These are phyloP conservation scores for Setaria italica DNA, from an alignment of 202 grass and related monocot species.

Conservation along the genomic window DNA sequence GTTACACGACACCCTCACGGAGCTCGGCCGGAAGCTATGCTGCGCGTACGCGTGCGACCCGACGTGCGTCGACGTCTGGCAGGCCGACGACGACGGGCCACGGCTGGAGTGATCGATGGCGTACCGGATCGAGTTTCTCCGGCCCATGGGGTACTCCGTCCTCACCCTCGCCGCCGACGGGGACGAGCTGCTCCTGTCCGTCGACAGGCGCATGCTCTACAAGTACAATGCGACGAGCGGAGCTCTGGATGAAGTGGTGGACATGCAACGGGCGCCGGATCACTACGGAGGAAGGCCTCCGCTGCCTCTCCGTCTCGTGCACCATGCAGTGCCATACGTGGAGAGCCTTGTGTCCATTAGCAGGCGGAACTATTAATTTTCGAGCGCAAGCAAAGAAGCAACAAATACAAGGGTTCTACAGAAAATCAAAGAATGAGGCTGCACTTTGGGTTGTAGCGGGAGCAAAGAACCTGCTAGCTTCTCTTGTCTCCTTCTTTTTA, in stretches of 20 bases:
- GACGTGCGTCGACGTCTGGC: too few relatives aligned
- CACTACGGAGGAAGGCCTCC: background rate
- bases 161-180: too few relatives aligned
- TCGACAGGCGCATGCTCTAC: background rate
- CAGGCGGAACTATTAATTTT: too few relatives aligned
- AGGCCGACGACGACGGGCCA: background rate
- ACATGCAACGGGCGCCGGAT: conserved; percentile 2
- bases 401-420: too few relatives aligned
- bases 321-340: background rate
- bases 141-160: background rate
- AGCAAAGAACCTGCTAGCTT: too few relatives aligned
- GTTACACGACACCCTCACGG: background rate
- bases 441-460: too few relatives aligned
- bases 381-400: too few relatives aligned
- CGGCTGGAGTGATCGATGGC: background rate
- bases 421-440: too few relatives aligned
- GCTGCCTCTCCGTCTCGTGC: background rate
- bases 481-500: too few relatives aligned
- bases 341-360: background rate
- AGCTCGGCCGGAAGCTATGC: background rate
- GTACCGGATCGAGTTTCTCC: background rate
- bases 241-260: background rate
- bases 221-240: background rate
- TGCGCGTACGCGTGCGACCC: background rate
- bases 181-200: too few relatives aligned